Percentiles rank a stretch among this genome's conserved stretches.
Evolutionary conservation across 2,329 filamentous ascomycete species (phyloP).

Genomic region (Aspergillus pseudoterreus): DNA sequence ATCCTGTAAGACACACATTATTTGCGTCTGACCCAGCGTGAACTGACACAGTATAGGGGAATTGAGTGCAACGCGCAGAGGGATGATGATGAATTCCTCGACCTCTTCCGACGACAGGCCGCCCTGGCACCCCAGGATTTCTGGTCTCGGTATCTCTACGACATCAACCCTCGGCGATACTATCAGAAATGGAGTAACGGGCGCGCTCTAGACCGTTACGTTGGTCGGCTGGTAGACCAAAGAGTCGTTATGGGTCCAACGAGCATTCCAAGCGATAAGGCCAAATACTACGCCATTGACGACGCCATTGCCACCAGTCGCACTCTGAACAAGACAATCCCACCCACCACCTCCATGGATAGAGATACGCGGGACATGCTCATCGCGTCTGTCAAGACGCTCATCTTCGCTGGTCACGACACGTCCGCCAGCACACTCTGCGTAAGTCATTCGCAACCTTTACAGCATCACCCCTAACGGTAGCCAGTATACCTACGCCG

Average conservation of each 20-base stretch:
- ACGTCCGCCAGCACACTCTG: conserved; percentile 23
- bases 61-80: conserved; percentile 14
- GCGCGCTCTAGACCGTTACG: conserved; percentile 16
- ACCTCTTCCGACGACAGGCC: conserved; percentile 24
- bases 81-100: conserved; percentile 36
- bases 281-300: conserved; percentile 10
- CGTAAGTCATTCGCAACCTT: neutral
- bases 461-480: neutral
- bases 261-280: conserved; percentile 5
- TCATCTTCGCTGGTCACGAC: conserved; percentile 32
- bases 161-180: conserved; percentile 9
- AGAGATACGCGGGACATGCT: conserved; percentile 8
- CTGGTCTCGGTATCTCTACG: conserved; percentile 10
- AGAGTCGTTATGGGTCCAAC: conserved; percentile 7
- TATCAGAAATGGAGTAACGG: conserved; percentile 25
- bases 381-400: conserved; percentile 17
- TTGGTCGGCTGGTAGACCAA: conserved; percentile 12
- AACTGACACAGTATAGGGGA: conserved; percentile 7
- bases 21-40: neutral
- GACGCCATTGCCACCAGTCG: conserved; percentile 9
- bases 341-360: conserved; percentile 4
- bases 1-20: conserved; percentile 6
- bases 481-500: conserved; percentile 32
- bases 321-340: conserved; percentile 4
- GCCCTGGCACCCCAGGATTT: conserved; percentile 13